Evolutionary conservation across 768 basidiomycete genomes (phyloP).

Genomic region (Inosperma sp.): DNA sequence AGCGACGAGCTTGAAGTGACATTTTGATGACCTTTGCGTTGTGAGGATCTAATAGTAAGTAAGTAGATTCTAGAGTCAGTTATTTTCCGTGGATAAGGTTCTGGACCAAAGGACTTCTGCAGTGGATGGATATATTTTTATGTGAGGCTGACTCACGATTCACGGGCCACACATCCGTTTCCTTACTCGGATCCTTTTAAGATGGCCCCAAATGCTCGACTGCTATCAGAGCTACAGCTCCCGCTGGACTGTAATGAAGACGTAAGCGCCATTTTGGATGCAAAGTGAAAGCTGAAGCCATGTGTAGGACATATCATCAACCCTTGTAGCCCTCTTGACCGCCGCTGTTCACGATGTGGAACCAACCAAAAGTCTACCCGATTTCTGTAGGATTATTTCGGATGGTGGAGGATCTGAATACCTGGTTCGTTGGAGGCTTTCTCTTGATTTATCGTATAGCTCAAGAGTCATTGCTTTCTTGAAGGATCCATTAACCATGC

Average conservation of each 20-base stretch:
- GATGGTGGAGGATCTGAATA: constrained; percentile 15
- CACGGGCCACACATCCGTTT: too few species aligned
- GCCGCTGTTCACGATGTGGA: constrained; percentile 32
- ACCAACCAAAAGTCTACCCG: constrained; percentile 26
- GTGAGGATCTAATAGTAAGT: too few species aligned
- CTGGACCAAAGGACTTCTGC: too few species aligned
- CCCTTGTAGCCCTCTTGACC: constrained; percentile 33
- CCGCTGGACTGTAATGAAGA: not conserved
- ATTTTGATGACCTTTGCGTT: too few species aligned
- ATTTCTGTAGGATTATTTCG: constrained; percentile 29
- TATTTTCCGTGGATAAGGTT: too few species aligned
- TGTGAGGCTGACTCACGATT: too few species aligned
- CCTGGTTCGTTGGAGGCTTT: constrained; percentile 22
- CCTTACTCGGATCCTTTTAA: too few species aligned
- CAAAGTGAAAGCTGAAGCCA: not conserved
- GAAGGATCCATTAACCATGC: constrained; percentile 42
- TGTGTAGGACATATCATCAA: constrained; percentile 24
- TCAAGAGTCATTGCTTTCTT: not conserved
- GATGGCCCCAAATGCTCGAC: too few species aligned
- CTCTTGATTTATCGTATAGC: not conserved
- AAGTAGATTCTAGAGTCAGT: too few species aligned
- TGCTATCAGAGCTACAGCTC: too few species aligned
- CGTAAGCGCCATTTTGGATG: not conserved
- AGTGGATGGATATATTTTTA: too few species aligned
- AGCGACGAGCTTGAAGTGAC: too few species aligned